phyloP scores from a whole-genome alignment of 495 filamentous ascomycete species.

The Amniculicola lignicola region DNA sequence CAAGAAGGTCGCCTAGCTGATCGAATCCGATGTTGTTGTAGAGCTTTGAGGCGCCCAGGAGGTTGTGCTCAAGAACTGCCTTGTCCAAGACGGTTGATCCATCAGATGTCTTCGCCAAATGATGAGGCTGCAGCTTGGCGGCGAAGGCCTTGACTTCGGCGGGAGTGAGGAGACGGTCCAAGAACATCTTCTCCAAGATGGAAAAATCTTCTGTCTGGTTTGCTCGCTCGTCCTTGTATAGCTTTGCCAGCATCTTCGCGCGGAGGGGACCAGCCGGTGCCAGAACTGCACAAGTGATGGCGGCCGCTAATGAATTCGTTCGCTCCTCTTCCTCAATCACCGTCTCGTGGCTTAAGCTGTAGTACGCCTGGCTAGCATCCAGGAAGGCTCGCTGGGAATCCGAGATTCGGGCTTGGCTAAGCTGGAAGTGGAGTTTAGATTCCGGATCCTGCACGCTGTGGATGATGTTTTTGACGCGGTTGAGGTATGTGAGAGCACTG shows the following conservation, averaged over 20 bases:
- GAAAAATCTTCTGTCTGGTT: conserved; percentile 71
- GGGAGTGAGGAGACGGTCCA: conserved; percentile 77
- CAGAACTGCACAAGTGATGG: conserved; percentile 93
- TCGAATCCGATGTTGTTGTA: conserved; percentile 87
- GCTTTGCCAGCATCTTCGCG: conserved; percentile 68
- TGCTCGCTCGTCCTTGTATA: conserved; percentile 93
- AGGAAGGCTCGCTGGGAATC: conserved; percentile 88
- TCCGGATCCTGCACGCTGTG: conserved; percentile 69
- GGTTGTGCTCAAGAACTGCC: conserved; percentile 93
- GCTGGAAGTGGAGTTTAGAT: conserved; percentile 76
- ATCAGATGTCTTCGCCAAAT: conserved; percentile 82
- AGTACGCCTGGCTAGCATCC: conserved; percentile 84
- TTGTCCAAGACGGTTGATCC: conserved; percentile 91
- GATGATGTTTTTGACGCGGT: conserved; percentile 88
- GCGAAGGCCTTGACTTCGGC: conserved; percentile 85
- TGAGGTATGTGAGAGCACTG: conserved; percentile 77
- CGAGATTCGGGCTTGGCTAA: conserved; percentile 87
- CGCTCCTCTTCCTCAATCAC: conserved; percentile 81
- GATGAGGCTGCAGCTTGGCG: conserved; percentile 74
- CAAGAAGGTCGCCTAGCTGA: conserved; percentile 71
- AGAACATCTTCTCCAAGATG: conserved; percentile 96
- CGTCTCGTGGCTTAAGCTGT: conserved; percentile 70
- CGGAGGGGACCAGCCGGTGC: conserved; percentile 87
- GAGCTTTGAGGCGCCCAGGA: conserved; percentile 77
- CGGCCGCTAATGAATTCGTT: conserved; percentile 75